Evolutionary conservation across 768 basidiomycete species (phyloP), one percentile per base, ranked within the genome.

Genomic region (Suillus placidus): DNA sequence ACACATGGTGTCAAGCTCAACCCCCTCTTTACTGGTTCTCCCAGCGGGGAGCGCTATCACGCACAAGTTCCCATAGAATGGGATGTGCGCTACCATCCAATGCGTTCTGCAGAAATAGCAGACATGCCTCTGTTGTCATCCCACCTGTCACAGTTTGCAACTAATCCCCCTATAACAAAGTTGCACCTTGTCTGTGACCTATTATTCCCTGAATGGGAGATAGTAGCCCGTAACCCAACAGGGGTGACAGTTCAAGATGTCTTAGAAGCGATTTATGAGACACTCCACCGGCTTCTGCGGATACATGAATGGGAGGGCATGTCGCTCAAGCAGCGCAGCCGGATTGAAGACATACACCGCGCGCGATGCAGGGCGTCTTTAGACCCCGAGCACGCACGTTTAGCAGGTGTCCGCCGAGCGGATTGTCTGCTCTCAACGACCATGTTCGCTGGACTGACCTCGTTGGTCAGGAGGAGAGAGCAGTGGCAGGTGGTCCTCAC

Each of bases 191-290:
- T 75, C 12, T 87, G 85, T 65, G 85, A 81, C 35, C 70, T 87
- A 64, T 78, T 84, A 26, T 80, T 78, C 12, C 78, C 74, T 56
- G 66, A 76, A 12, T 86, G 85, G 83, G 72, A 73, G 6, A 81
- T 84, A 37, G 67, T 77, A 12, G 79, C 77, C 10, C 68, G 72
- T n/a, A 84, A 83, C 68, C 74, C 78, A 8, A 69, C 71, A 0
- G 84, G 83, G 10, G 81, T 88, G 49, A 88, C 86, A 2, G 71
- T 88, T 63, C 72, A 72, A n/a, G 84, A 88, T 55, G 78, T 88
- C 26, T 73, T 88, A 5, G 64, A 77, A 2, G 80, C 81, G n/a
- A 83, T 88, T 54, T 77, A 82, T 71, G 57, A 67, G 14, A 75
- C 77, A 40, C 69, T 86, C 30, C 74, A 75, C 18, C 71, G 57